Conservation (phyloP, 495 filamentous ascomycete genomes). For the Daldinia loculata region DNA sequence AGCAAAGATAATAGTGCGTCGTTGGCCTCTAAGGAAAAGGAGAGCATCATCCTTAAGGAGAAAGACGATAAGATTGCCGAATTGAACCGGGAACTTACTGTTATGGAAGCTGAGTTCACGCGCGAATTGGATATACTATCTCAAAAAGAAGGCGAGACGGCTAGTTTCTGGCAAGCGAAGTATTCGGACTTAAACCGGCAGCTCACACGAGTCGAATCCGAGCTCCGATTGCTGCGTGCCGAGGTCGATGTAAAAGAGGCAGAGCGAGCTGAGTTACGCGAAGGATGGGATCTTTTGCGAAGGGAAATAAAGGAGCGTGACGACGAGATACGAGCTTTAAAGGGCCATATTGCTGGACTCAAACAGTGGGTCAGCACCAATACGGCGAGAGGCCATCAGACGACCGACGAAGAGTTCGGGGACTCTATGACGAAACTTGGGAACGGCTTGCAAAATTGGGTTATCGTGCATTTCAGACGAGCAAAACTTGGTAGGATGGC, state of each 20-base stretch:
- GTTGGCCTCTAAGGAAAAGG: constrained; percentile 40
- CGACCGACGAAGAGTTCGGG: constrained; percentile 63
- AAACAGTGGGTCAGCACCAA: constrained; percentile 65
- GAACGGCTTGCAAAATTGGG: constrained; percentile 67
- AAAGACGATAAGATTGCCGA: constrained; percentile 55
- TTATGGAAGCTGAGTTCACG: constrained; percentile 57
- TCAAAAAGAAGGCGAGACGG: constrained; percentile 55
- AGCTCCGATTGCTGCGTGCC: constrained; percentile 52
- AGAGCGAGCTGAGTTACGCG: constrained; percentile 52
- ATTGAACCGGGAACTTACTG: constrained; percentile 54
- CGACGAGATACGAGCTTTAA: constrained; percentile 53
- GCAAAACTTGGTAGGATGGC: constrained; percentile 57
- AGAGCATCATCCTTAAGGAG: constrained; percentile 46
- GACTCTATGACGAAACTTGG: constrained; percentile 58
- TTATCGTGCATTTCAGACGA: constrained; percentile 62
- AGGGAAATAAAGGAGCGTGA: constrained; percentile 52
- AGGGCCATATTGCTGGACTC: constrained; percentile 59
- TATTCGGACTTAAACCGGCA: constrained; percentile 54
- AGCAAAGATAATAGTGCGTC: constrained; percentile 25
- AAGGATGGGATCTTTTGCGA: constrained; percentile 51
- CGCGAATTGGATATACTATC: constrained; percentile 56
- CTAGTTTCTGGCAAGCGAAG: constrained; percentile 59
- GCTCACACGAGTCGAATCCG: constrained; percentile 53
- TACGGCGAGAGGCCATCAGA: constrained; percentile 56
- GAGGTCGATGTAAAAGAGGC: constrained; percentile 52